These are phyloP conservation scores for Cyberlindnera lachancei DNA, from an alignment of 805 yeast genomes.

Conservation along the genomic window DNA sequence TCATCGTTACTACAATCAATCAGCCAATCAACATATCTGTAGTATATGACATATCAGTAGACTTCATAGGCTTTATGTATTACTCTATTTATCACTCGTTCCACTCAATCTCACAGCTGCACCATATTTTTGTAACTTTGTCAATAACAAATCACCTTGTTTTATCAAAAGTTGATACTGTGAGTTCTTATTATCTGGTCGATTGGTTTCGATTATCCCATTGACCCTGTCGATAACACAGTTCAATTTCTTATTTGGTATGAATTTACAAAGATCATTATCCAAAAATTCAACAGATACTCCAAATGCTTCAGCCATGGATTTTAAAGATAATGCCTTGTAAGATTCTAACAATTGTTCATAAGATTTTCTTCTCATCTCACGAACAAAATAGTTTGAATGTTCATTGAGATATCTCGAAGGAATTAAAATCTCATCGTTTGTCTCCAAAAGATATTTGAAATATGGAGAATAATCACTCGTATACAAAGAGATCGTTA, in stretches of 20 bases:
- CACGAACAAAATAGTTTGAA: slow-evolving; percentile 79
- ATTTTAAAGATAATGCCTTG: slow-evolving; percentile 78
- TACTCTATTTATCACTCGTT: too few species aligned
- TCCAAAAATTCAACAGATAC: slow-evolving; percentile 86
- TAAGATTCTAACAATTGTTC: slow-evolving; percentile 91
- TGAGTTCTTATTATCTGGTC: slow-evolving; percentile 93
- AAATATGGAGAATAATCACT: slow-evolving; percentile 81
- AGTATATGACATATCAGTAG: too few species aligned
- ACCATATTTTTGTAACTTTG: slow-evolving; percentile 93
- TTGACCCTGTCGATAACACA: slow-evolving; percentile 94
- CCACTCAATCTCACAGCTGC: slow-evolving; percentile 96
- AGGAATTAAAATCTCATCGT: slow-evolving; percentile 60
- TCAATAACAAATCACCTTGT: slow-evolving; percentile 86
- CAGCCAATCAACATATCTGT: too few species aligned
- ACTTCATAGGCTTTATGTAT: too few species aligned
- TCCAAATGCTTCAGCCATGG: slow-evolving; percentile 93
- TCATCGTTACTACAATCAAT: too few species aligned
- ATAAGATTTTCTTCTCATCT: slow-evolving; percentile 91
- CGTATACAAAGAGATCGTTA: slow-evolving; percentile 81
- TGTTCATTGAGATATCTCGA: slow-evolving; percentile 68
- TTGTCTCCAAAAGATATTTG: slow-evolving; percentile 66
- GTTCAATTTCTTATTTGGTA: slow-evolving; percentile 88
- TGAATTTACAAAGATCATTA: slow-evolving; percentile 77
- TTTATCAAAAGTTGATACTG: slow-evolving; percentile 85
- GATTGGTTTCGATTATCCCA: slow-evolving; percentile 90